Conservation (phyloP, 192 early-diverging fungal species). For the Linnemannia schmuckeri region DNA sequence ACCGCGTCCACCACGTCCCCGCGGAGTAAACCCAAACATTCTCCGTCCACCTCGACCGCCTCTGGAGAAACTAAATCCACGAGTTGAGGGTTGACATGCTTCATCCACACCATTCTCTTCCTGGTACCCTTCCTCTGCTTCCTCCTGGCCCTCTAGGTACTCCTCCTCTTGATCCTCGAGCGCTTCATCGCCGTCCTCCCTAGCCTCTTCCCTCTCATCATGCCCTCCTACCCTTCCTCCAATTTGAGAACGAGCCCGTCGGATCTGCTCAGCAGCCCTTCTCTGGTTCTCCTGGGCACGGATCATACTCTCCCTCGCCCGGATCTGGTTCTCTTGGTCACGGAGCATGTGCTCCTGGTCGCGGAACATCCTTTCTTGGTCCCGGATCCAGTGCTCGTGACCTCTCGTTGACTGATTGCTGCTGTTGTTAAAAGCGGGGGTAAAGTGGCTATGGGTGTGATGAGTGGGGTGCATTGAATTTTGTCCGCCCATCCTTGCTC, state of each 20-base stretch:
- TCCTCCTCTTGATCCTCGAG: not conserved
- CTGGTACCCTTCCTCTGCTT: not conserved
- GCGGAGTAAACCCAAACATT: not conserved
- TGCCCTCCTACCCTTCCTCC: not conserved
- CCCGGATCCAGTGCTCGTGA: too few relatives aligned
- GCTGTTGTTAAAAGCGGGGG: not conserved
- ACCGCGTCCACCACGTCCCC: not conserved
- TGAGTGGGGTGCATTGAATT: not conserved
- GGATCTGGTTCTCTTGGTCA: not conserved
- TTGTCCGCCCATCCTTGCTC: not conserved
- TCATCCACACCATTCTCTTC: not conserved
- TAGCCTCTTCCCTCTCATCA: not conserved
- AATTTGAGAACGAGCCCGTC: not conserved
- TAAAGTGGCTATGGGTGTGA: too few relatives aligned
- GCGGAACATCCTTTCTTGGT: not conserved
- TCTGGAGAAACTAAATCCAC: not conserved
- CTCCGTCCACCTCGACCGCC: not conserved
- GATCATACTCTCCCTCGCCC: not conserved
- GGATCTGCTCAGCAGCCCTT: not conserved
- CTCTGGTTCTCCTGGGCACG: not conserved
- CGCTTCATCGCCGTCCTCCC: not conserved
- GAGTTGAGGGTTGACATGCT: not conserved
- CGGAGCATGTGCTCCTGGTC: not conserved
- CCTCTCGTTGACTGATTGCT: not conserved
- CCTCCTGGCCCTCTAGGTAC: slow-evolving; percentile 2